phyloP scores from a whole-genome alignment of 202 grass and related monocot species.

The Digitaria exilis region DNA sequence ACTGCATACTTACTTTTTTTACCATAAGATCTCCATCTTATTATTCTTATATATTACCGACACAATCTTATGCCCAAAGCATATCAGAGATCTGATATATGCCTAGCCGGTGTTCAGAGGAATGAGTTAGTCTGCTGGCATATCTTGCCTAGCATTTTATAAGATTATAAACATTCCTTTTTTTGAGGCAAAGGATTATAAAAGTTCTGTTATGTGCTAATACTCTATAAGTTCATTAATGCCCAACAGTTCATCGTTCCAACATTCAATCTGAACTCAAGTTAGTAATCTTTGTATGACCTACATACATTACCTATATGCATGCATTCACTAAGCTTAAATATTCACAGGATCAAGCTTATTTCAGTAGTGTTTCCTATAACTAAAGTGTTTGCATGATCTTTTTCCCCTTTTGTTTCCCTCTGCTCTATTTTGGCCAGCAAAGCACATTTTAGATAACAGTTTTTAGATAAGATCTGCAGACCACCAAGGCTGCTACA shows the following conservation, averaged over 20 bases:
- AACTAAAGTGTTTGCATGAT: conserved; percentile 11
- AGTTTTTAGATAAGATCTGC: neutral
- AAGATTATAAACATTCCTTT: neutral
- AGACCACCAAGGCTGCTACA: neutral
- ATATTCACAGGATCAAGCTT: conserved; percentile 10
- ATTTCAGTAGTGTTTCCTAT: neutral
- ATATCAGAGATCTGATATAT: neutral
- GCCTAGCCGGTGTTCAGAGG: neutral
- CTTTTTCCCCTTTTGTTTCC: neutral
- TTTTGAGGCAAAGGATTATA: neutral
- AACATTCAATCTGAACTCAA: conserved; percentile 1
- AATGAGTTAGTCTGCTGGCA: conserved; percentile 9
- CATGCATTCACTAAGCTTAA: conserved; percentile 24
- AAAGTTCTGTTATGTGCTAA: neutral
- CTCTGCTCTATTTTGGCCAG: neutral
- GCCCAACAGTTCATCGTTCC: neutral
- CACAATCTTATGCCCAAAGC: neutral
- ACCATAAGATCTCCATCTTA: neutral
- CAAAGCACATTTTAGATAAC: neutral
- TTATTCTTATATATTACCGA: neutral
- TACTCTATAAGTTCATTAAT: conserved; percentile 3
- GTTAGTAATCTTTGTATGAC: conserved; percentile 29
- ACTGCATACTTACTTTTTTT: conserved; percentile 17
- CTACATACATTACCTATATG: neutral
- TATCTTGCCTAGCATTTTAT: neutral